A percentile compares a stretch with the other conserved stretches of the same genome.
These are phyloP conservation scores for Alternaria ethzedia DNA, from an alignment of 2,329 filamentous ascomycete species.

Conservation along the genomic window DNA sequence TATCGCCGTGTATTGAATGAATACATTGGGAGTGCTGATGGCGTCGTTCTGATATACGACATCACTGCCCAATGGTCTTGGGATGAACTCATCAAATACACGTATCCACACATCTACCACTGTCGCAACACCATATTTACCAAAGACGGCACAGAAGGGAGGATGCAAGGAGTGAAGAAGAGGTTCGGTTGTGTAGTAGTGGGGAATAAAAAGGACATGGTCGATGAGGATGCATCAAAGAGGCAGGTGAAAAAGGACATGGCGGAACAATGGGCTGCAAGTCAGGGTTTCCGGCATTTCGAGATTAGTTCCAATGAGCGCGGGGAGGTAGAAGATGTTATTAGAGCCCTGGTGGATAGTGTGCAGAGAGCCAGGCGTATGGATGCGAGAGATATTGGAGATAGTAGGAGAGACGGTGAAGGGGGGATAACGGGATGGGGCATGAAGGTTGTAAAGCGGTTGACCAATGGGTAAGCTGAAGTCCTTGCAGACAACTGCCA, in stretches of 20 bases:
- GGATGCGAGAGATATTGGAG: constrained; percentile 11
- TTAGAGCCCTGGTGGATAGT: constrained; percentile 22
- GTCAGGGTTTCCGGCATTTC: constrained; percentile 27
- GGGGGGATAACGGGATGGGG: neutral
- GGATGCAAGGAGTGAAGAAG: constrained; percentile 6
- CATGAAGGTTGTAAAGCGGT: neutral
- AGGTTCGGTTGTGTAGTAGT: constrained; percentile 39
- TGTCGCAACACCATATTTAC: constrained; percentile 11
- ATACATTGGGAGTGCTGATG: constrained; percentile 19
- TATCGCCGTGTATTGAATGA: neutral
- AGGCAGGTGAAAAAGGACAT: constrained; percentile 22
- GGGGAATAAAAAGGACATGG: constrained; percentile 34
- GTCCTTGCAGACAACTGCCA: neutral
- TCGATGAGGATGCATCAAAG: neutral
- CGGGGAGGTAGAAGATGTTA: constrained; percentile 15
- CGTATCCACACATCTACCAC: constrained; percentile 23
- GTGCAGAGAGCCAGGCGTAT: constrained; percentile 13
- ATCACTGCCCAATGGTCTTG: constrained; percentile 31
- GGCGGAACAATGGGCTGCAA: constrained; percentile 32
- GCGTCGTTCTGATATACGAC: constrained; percentile 40
- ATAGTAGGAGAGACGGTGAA: neutral
- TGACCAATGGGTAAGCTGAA: neutral
- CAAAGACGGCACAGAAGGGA: neutral
- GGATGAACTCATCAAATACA: constrained; percentile 23
- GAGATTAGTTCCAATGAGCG: constrained; percentile 23